These are phyloP conservation scores for Cicer arietinum DNA, from an alignment of 306 rosid species.

Conservation along the genomic window DNA sequence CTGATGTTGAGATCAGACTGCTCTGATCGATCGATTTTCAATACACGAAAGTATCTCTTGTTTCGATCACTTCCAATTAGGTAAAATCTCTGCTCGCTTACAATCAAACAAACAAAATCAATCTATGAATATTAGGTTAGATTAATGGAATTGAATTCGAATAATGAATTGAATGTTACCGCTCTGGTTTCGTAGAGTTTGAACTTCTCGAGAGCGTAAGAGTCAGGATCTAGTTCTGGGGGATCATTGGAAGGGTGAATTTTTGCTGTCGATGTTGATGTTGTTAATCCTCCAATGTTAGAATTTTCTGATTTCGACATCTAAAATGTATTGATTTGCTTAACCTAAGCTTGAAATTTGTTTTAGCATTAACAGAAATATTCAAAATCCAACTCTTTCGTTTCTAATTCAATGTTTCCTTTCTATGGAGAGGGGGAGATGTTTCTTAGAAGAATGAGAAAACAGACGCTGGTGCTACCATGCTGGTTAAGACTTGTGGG, in stretches of 20 bases:
- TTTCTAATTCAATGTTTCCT: too few species aligned
- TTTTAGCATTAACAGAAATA: too few species aligned
- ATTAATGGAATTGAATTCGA: neutral
- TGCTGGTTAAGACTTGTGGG: too few species aligned
- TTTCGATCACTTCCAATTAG: constrained; percentile 86
- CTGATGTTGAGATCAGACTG: constrained; percentile 78
- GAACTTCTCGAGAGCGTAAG: constrained; percentile 86
- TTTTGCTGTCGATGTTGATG: constrained; percentile 31
- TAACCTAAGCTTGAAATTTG: too few species aligned
- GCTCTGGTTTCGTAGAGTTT: constrained; percentile 88
- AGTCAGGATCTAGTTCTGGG: constrained; percentile 66
- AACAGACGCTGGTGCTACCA: too few species aligned
- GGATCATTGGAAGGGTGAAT: constrained; percentile 74
- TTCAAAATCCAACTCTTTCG: too few species aligned
- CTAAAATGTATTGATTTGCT: neutral
- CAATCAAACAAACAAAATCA: neutral
- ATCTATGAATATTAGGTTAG: neutral
- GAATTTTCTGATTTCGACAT: constrained; percentile 65
- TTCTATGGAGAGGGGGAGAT: too few species aligned
- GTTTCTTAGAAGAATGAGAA: too few species aligned
- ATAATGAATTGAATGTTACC: constrained; percentile 44
- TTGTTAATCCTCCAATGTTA: neutral
- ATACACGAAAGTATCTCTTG: constrained; percentile 74
- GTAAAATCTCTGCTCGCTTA: constrained; percentile 64
- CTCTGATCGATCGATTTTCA: constrained; percentile 96